Evolutionary conservation across 169 alveolate species (phyloP).

Genomic region (Perkinsus marinus): DNA sequence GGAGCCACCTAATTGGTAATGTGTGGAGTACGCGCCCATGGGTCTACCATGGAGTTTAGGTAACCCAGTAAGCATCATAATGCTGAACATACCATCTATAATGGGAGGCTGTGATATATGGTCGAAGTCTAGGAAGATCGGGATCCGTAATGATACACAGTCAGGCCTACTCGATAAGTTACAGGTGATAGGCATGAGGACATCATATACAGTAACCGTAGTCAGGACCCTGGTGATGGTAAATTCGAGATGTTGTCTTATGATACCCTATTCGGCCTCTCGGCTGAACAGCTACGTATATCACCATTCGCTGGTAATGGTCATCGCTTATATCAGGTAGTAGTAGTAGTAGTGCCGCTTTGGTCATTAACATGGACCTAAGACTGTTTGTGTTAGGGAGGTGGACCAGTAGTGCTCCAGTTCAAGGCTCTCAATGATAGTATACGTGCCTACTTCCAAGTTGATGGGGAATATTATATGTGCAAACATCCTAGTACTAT

Average conservation of each 20-base stretch:
- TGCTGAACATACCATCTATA: not conserved
- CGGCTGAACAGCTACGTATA: constrained; percentile 8
- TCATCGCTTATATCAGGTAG: constrained; percentile 7
- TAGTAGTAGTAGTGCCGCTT: constrained; percentile 8
- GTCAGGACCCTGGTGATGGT: constrained; percentile 9
- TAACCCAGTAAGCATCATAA: not conserved
- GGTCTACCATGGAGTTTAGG: not conserved
- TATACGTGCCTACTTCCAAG: constrained; percentile 10
- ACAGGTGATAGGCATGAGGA: not conserved
- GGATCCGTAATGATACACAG: not conserved
- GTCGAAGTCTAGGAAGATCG: not conserved
- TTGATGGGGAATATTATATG: constrained; percentile 17
- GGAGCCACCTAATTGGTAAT: constrained; percentile 4
- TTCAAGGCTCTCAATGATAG: not conserved
- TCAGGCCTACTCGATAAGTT: not conserved
- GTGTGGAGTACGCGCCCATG: too few species aligned
- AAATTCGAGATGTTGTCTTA: constrained; percentile 7
- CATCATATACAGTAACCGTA: not conserved
- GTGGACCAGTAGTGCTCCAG: not conserved
- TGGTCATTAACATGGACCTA: constrained; percentile 1
- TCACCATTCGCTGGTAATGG: not conserved
- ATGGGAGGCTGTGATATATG: not conserved
- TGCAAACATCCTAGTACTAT: not conserved
- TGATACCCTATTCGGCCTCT: constrained; percentile 3
- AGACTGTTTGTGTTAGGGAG: constrained; percentile 11